Base-by-base conservation (phyloP, 2,329 filamentous ascomycete species). In the Aspergillus eucalypticola region DNA sequence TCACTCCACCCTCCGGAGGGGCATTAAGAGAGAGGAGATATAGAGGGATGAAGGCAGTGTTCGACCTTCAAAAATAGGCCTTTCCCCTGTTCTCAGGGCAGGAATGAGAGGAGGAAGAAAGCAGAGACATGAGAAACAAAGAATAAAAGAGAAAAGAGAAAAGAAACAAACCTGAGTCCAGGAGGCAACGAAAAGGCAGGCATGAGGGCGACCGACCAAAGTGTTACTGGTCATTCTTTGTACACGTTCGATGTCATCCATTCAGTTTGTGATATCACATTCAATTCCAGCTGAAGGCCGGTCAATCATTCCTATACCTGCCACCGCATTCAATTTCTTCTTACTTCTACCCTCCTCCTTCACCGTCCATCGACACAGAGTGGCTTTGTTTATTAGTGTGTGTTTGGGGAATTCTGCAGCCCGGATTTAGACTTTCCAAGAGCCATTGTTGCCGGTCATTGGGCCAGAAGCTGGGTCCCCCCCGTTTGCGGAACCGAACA, bases 1-100 rank as follows among this genome's bases (percentile, higher is more conserved):
- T 61, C 60, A 55, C 38, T 56, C 25, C 23, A 27, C 25, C 50
- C 51, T 39, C 50, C 21, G n/a, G 51, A 23, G 39, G 25, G 52
- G 38, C 44, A 15, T 23, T 21, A 19, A 11, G 17, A 11, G 21
- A 21, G n/a, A 21, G 4, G 27, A 11, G 17, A 44, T 17, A 21
- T 11, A 44, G 41, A 21, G n/a, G 17, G 41, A 11, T 21, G 5
- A 11, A 11, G 10, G 17, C 17, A 44, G n/a, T 5, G 46, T 27
- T 29, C 15, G 49, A 38, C 57, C 53, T 62, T 62, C 57, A 57
- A 50, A 62, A 62, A 49, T 32, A 59, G 54, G 48, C 49, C 32
- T 41, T 62, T 56, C 59, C 61, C 61, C 61, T 63, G 56, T 44
- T 51, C 51, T 48, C 53, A 61, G 59, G 59, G 15, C 27, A 53